Evolutionary conservation across 768 basidiomycete genomes (phyloP).

Genomic region (Leccinum variicolor): DNA sequence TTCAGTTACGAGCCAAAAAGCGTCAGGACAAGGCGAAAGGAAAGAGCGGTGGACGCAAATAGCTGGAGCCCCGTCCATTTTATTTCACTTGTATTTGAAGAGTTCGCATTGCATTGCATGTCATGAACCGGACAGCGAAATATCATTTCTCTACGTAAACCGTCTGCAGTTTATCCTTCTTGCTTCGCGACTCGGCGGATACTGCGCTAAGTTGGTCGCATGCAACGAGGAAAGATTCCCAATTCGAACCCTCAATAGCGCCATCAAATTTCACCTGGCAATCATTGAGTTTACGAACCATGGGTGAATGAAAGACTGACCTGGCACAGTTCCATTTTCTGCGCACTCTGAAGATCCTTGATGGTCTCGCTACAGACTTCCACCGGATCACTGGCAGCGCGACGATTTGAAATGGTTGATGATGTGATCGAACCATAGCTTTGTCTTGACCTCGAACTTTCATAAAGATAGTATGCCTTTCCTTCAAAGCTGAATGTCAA

Average conservation of each 20-base stretch:
- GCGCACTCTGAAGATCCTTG: conserved; percentile 52
- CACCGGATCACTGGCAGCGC: not conserved
- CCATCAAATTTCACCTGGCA: conserved; percentile 46
- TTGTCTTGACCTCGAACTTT: conserved; percentile 47
- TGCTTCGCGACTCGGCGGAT: conserved; percentile 26
- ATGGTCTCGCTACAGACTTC: conserved; percentile 43
- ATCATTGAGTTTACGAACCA: conserved; percentile 1
- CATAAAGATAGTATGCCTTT: conserved; percentile 44
- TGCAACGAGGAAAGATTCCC: conserved; percentile 42
- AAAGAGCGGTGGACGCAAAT: conserved; percentile 42
- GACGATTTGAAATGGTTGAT: conserved; percentile 1
- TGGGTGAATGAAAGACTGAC: conserved; percentile 33
- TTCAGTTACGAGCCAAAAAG: conserved; percentile 79
- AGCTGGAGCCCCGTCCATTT: not conserved
- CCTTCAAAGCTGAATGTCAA: conserved; percentile 36
- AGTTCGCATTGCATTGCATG: not conserved
- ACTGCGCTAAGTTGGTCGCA: conserved; percentile 43
- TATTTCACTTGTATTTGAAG: not conserved
- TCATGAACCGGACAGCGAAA: not conserved
- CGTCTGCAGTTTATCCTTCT: conserved; percentile 5
- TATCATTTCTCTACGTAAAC: conserved; percentile 9
- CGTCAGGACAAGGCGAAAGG: conserved; percentile 72
- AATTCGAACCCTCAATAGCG: conserved; percentile 34
- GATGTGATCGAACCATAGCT: conserved; percentile 28
- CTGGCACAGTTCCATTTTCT: conserved; percentile 51